These are phyloP conservation scores for Naganishia antarctica DNA, from an alignment of 768 basidiomycete species.

Conservation along the genomic window DNA sequence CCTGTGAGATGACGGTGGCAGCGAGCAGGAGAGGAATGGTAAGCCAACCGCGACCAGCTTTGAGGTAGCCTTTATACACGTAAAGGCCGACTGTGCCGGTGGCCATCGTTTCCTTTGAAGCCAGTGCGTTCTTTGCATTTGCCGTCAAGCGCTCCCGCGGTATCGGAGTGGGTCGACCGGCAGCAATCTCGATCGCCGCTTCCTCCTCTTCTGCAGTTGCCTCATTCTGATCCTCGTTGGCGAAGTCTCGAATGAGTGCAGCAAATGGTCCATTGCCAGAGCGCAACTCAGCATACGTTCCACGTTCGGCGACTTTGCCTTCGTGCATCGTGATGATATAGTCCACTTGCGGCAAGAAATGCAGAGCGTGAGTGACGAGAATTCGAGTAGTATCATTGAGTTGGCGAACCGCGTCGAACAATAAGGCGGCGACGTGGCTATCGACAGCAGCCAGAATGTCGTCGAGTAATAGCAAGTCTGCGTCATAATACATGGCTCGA, in stretches of 20 bases:
- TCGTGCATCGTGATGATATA: constrained; percentile 75
- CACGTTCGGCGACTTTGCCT: constrained; percentile 71
- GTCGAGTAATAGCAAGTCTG: constrained; percentile 83
- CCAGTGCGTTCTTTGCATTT: constrained; percentile 56
- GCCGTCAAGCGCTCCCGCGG: constrained; percentile 49
- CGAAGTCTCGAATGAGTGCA: constrained; percentile 70
- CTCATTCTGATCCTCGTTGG: constrained; percentile 59
- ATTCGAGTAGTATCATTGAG: constrained; percentile 68
- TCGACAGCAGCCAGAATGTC: constrained; percentile 60
- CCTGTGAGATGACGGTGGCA: constrained; percentile 65
- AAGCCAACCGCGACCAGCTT: constrained; percentile 63
- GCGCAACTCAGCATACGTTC: constrained; percentile 71
- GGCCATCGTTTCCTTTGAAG: constrained; percentile 80
- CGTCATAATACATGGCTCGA: constrained; percentile 76
- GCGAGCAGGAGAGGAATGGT: constrained; percentile 64
- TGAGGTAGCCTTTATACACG: constrained; percentile 58
- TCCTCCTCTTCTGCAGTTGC: constrained; percentile 52
- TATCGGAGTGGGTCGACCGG: constrained; percentile 40
- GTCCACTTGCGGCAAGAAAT: constrained; percentile 81
- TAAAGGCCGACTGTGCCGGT: constrained; percentile 62
- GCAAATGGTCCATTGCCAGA: constrained; percentile 63
- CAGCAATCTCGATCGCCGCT: constrained; percentile 42
- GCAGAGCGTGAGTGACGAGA: constrained; percentile 85
- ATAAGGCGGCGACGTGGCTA: constrained; percentile 82
- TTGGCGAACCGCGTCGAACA: constrained; percentile 72